Conservation (phyloP, 192 early-diverging fungal species). For the Neocallimastix lanati region DNA sequence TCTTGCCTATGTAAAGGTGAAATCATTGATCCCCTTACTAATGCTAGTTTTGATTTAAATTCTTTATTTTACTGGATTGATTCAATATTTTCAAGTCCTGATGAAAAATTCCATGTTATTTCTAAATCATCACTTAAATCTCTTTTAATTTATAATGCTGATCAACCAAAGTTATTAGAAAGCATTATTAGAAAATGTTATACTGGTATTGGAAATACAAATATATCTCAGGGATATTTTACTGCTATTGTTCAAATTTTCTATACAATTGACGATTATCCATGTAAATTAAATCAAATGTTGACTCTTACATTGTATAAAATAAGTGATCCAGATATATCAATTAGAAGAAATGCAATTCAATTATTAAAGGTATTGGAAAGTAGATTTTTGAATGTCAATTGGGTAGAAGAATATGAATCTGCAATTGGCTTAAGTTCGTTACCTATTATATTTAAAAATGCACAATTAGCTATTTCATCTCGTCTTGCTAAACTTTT, state of each 20-base stretch:
- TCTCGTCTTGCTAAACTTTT: slow-evolving; percentile 43
- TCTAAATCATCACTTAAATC: slow-evolving; percentile 45
- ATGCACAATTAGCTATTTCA: slow-evolving; percentile 52
- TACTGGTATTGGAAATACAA: slow-evolving; percentile 31
- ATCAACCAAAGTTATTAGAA: slow-evolving; percentile 33
- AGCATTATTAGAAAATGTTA: slow-evolving; percentile 55
- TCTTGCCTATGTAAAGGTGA: slow-evolving; percentile 53
- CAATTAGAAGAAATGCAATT: slow-evolving; percentile 50
- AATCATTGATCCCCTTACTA: slow-evolving; percentile 5
- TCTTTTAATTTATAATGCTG: slow-evolving; percentile 38
- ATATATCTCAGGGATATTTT: slow-evolving; percentile 55
- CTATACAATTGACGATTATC: slow-evolving; percentile 35
- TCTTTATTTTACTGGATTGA: slow-evolving; percentile 18
- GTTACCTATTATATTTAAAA: slow-evolving; percentile 59
- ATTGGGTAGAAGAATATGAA: slow-evolving; percentile 40
- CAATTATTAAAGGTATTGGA: slow-evolving; percentile 51
- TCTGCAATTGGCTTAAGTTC: slow-evolving; percentile 43
- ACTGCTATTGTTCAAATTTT: slow-evolving; percentile 53
- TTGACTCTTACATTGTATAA: slow-evolving; percentile 60
- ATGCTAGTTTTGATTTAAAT: slow-evolving; percentile 14
- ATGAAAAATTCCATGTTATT: slow-evolving; percentile 19
- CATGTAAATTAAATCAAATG: slow-evolving; percentile 38
- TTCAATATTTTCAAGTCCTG: slow-evolving; percentile 17
- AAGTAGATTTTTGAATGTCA: slow-evolving; percentile 32
- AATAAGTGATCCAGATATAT: slow-evolving; percentile 46